A percentile compares a stretch with the other conserved stretches of the same genome.
phyloP scores from a whole-genome alignment of 2,329 filamentous ascomycete genomes.

The Lecanicillium sp. region DNA sequence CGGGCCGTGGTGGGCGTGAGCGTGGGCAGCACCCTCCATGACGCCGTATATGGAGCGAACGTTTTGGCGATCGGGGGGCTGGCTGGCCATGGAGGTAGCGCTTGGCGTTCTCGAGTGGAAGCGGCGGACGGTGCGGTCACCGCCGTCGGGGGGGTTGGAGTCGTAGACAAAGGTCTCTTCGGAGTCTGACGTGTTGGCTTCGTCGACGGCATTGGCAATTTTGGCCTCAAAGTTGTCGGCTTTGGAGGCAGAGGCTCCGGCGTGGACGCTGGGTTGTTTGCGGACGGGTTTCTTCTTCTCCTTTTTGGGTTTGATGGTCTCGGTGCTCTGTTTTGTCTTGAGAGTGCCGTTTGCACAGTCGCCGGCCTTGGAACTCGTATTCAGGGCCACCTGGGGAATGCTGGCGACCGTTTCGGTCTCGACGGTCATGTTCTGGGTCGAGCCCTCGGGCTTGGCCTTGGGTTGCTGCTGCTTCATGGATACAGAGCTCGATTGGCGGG shows the following conservation, averaged over 20 bases:
- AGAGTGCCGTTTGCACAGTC: conserved; percentile 67
- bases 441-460: conserved; percentile 70
- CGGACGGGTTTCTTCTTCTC: conserved; percentile 76
- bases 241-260: conserved; percentile 84
- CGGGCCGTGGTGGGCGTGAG: conserved; percentile 29
- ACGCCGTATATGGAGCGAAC: conserved; percentile 61
- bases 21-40: conserved; percentile 51
- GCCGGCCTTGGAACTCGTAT: conserved; percentile 56
- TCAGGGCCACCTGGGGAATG: conserved; percentile 75
- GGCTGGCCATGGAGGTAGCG: conserved; percentile 75
- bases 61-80: conserved; percentile 54
- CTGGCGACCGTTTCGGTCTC: conserved; percentile 95
- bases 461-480: conserved; percentile 56
- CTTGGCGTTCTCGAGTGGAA: conserved; percentile 94
- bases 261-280: conserved; percentile 65
- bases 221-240: conserved; percentile 98
- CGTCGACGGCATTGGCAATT: conserved; percentile 90
- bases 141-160: conserved; percentile 76
- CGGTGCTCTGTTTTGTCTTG: conserved; percentile 81
- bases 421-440: conserved; percentile 86
- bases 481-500: conserved; percentile 53
- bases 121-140: conserved; percentile 56
- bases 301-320: conserved; percentile 92
- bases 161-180: conserved; percentile 99
- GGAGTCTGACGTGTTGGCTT: conserved; percentile 92